These are phyloP conservation scores for Eragrostis tef DNA, from an alignment of 202 grass and related monocot species.

Conservation along the genomic window DNA sequence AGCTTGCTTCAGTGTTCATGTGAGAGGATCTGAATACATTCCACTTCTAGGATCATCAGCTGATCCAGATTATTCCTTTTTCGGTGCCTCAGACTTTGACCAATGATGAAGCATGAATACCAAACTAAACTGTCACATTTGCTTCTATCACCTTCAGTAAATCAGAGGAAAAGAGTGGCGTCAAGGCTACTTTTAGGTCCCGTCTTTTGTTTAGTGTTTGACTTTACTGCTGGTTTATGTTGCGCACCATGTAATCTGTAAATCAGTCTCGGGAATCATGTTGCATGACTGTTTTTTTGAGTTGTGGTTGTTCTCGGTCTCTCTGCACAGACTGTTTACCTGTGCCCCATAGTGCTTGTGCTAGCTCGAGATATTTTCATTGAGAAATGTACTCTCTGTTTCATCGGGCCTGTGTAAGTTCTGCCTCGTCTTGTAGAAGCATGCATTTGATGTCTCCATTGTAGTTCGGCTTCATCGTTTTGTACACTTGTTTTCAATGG, in stretches of 20 bases:
- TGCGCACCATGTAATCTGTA: constrained; percentile 30
- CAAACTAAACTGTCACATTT: constrained; percentile 4
- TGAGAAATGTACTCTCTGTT: background rate
- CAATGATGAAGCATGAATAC: constrained; percentile 47
- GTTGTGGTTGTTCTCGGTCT: background rate
- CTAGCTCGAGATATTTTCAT: background rate
- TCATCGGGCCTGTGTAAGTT: background rate
- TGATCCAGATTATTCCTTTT: constrained; percentile 69
- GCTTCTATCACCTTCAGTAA: background rate
- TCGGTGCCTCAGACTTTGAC: constrained; percentile 60
- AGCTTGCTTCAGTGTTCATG: constrained; percentile 98
- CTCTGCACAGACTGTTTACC: background rate
- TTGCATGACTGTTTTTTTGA: background rate
- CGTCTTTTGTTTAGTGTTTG: background rate
- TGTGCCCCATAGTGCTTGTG: background rate
- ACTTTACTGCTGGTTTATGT: background rate
- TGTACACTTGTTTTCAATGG: background rate
- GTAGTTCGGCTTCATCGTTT: background rate
- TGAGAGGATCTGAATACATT: constrained; percentile 93
- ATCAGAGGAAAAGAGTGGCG: background rate
- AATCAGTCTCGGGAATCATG: constrained; percentile 19
- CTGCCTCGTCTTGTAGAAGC: background rate
- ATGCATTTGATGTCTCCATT: background rate
- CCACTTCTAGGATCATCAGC: constrained; percentile 72
- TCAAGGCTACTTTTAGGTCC: constrained; percentile 10